Base-by-base conservation (phyloP, 1,284 basidiomycete genomes). In the Ceratobasidium theobromae region DNA sequence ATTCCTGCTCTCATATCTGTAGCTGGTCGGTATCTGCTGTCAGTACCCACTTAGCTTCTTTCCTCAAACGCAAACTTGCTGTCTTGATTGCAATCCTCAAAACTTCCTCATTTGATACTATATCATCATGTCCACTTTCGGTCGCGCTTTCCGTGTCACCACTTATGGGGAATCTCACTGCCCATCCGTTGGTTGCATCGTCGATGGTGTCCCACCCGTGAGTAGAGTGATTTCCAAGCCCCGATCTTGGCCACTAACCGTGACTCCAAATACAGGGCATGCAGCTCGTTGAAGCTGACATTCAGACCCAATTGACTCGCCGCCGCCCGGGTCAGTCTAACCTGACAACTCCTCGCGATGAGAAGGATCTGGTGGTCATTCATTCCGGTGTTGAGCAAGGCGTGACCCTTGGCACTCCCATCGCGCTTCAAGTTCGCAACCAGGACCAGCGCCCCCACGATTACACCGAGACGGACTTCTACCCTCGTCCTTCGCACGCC, bases 81-180 rank as follows among this genome's bases (percentile, higher is more conserved):
- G 58, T 62, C 58, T 62, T 48, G 58, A 62, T 62, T 62, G 58
- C 58, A 62, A 21, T 62, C 35, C 52, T 62, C 46, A 51, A 62
- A 32, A 32, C 38, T 41, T 52, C 41, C 23, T 23, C 38, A 35
- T 48, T 41, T 62, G 41, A 62, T 33, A 32, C 46, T 30, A 55
- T 25, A 55, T 25, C 16, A 62, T 48, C 69, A 98, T 98, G 96
- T 97, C 94, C 38, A 91, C 94, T 49, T 98, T 93, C 76, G 97
- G 96, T 48, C 84, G 81, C 21, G 79, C 91, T 53, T 99, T 93
- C 81, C 86, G 94, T 60, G 96, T 99, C 43, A 95, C 95, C 68
- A 99, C 97, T 69, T 99, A 92, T 75, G 97, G 97, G 71, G 97
- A 99, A 81, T 94, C 91, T 69, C 97, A 99, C 76, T 98, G 97